Percentiles rank a stretch among this genome's conserved stretches.
These are phyloP conservation scores for Kwoniella heveanensis DNA, from an alignment of 768 basidiomycete species.

Conservation along the genomic window DNA sequence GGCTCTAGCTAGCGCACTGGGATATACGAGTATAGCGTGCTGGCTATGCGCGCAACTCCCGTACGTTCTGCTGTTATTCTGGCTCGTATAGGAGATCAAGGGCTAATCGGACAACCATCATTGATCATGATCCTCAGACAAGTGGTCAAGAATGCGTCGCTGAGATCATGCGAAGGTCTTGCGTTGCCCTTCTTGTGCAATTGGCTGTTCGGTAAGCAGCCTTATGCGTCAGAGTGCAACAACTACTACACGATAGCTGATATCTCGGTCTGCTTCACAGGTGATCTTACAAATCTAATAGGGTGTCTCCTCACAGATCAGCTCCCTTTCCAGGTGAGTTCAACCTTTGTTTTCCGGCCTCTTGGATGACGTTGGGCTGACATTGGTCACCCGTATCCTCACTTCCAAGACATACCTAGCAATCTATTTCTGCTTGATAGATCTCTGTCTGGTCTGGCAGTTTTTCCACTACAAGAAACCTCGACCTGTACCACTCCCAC, in stretches of 20 bases:
- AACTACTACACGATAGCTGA: constrained; percentile 1
- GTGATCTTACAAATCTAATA: constrained; percentile 88
- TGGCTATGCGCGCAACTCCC: constrained; percentile 54
- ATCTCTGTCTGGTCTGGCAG: constrained; percentile 73
- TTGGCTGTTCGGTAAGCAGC: constrained; percentile 78
- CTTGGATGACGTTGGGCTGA: not conserved
- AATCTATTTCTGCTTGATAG: constrained; percentile 83
- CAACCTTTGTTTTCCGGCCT: not conserved
- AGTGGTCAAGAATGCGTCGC: constrained; percentile 73
- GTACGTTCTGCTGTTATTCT: constrained; percentile 27
- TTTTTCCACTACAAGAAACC: constrained; percentile 70
- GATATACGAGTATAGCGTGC: constrained; percentile 48
- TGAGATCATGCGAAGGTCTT: constrained; percentile 82
- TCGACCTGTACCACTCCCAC: not conserved
- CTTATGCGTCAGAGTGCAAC: not conserved
- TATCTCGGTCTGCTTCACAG: constrained; percentile 57
- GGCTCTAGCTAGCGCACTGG: constrained; percentile 32
- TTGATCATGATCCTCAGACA: constrained; percentile 57
- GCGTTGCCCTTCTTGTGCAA: constrained; percentile 89
- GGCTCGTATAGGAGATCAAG: not conserved
- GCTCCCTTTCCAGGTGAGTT: constrained; percentile 84
- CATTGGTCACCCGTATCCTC: constrained; percentile 1
- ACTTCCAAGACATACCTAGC: constrained; percentile 77
- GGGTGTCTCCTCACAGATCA: constrained; percentile 81
- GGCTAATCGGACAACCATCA: not conserved